Base-by-base conservation (phyloP, 2,329 filamentous ascomycete species). In the Stenocarpella maydis region DNA sequence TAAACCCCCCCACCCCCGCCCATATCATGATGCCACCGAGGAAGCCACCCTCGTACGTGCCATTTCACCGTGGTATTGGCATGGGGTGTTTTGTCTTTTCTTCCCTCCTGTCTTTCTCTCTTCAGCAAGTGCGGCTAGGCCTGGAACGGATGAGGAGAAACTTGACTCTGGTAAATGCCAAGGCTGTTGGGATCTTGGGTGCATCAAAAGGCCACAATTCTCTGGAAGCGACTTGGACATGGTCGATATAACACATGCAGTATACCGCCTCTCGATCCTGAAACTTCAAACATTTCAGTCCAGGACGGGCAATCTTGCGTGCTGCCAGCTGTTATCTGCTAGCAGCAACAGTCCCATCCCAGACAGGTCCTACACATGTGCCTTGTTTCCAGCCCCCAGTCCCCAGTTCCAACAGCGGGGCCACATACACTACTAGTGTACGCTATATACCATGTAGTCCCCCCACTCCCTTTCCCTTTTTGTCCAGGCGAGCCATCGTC, bases 381-480 rank as follows among this genome's bases (percentile, higher is more conserved):
- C 31, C 31, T 34, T 9, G 31, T 34, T 61, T 19, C 24, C 39
- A 47, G 39, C n/a, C 19, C 21, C n/a, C 6, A 41, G 26, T 17
- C n/a, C 19, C 41, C 55, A 61, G 41, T 19, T 47, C 28, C 26
- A 15, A n/a, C 34, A 37, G 34, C 6, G 47, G 28, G 41, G 12
- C 24, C n/a, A n/a, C n/a, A n/a, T n/a, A n/a, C n/a, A n/a, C n/a
- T n/a, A n/a, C n/a, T n/a, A n/a, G n/a, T n/a, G n/a, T n/a, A n/a
- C n/a, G n/a, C n/a, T n/a, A n/a, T n/a, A n/a, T n/a, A n/a, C n/a
- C n/a, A n/a, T n/a, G n/a, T n/a, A n/a, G n/a, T n/a, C 24, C 28
- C 58, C 41, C 43, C 58, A 63, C 43, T 49, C 37, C n/a, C n/a
- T 63, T n/a, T 31, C 58, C 58, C 43, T 63, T 63, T 63, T 63